Conservation (phyloP, 2,329 filamentous ascomycete species). For the Coniochaeta hoffmannii region DNA sequence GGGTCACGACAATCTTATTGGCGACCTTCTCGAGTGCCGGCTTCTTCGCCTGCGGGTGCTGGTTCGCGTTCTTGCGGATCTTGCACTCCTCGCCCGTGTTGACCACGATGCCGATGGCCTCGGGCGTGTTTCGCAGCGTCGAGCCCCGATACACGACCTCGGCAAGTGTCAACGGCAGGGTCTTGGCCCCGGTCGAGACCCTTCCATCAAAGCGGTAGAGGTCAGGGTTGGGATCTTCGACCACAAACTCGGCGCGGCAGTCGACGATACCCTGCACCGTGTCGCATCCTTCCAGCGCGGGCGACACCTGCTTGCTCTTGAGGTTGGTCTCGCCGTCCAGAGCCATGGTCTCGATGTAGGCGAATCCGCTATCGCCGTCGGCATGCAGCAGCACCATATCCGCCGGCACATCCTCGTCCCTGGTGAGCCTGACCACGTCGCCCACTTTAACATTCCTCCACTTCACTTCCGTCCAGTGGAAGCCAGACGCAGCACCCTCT, state of each 20-base stretch:
- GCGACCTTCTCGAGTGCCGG: constrained; percentile 64
- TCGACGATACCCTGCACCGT: constrained; percentile 45
- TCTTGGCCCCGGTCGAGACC: constrained; percentile 50
- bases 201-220: constrained; percentile 71
- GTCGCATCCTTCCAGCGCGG: constrained; percentile 50
- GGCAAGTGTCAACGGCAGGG: constrained; percentile 64
- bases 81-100: constrained; percentile 84
- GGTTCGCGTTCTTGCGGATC: constrained; percentile 80
- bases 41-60: constrained; percentile 70
- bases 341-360: constrained; percentile 81
- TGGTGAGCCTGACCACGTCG: constrained; percentile 39
- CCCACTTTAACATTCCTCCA: constrained; percentile 44
- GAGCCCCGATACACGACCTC: constrained; percentile 85
- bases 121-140: constrained; percentile 70
- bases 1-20: constrained; percentile 70
- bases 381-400: constrained; percentile 76
- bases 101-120: constrained; percentile 69
- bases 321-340: constrained; percentile 77
- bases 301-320: constrained; percentile 65
- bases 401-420: constrained; percentile 75
- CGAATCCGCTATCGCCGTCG: constrained; percentile 67
- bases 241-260: constrained; percentile 55
- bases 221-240: constrained; percentile 72
- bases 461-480: constrained; percentile 41
- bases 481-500: constrained; percentile 58